Evolutionary conservation across 192 early-diverging fungal species (phyloP), one percentile per base, ranked within the genome.

Genomic region (Endogone sp.): DNA sequence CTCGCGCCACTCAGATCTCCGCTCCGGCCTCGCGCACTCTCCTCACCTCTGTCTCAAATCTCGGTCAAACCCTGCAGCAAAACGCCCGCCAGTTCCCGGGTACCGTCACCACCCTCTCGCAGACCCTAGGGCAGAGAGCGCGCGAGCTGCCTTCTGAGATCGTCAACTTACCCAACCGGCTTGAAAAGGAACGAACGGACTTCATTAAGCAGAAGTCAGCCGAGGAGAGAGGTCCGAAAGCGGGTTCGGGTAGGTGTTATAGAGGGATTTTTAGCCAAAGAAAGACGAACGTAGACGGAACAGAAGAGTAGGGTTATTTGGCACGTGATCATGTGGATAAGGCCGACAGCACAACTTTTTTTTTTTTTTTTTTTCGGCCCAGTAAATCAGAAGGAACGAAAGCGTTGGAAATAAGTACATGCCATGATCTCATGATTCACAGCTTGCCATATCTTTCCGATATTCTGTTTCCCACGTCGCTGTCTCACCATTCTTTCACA

Each of bases 191-290:
- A 60, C 75, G 80, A 30, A 70, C 80, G 10, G 75, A 72, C 16
- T 87, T 84, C 76, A 62, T 85, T n/a, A 79, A 72, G 30, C 71
- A 83, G 30, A 81, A 82, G 29, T 80, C 71, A 30, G 62, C 75
- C 24, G 76, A 78, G n/a, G 68, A 69, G 63, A 73, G 64, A 21
- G 67, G 56, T 32, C 71, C 81, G 27, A 71, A 68, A 58, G 61
- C 75, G 68, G 78, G 78, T 65, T 80, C 74, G 62, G 73, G 79
- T 81, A 69, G 24, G 22, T 25, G n/a, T n/a, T n/a, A n/a, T n/a
- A n/a, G n/a, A n/a, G n/a, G n/a, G n/a, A n/a, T n/a, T n/a, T n/a
- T n/a, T n/a, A n/a, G n/a, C n/a, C n/a, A n/a, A n/a, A n/a, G n/a
- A n/a, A n/a, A n/a, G n/a, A n/a, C n/a, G n/a, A n/a, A n/a, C n/a